Evolutionary conservation across 352 stramenopile species (phyloP), one percentile per base, ranked within the genome.

Genomic region (Globisporangium polare): DNA sequence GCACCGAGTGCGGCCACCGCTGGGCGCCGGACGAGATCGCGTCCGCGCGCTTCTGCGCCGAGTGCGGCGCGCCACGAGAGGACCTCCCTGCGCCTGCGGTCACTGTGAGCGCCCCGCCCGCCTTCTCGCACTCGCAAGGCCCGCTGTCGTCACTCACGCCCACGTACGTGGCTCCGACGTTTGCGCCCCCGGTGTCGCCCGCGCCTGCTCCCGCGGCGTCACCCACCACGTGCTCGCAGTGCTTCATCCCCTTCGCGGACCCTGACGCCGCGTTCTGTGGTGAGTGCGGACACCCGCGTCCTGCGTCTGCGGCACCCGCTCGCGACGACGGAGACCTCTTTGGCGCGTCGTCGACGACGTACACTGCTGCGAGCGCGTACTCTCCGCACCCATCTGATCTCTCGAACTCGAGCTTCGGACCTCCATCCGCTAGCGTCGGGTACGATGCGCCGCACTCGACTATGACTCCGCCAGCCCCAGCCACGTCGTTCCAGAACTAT

Each of bases 1-100:
- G 85, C 49, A 84, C 75, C 20, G 85, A 94, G 71, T 94, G 85
- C 61, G 85, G 85, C 53, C 83, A 90, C 62, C 74, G 79, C 46
- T 94, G 83, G 83, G 83, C 82, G 45, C 77, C 83, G 3, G 83
- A 91, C 46, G 85, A 94, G 70, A 90, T 92, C 66, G 79, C 77
- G 29, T 85, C 68, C 41, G 80, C 83, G 65, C 80, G 83, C 68
- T 94, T 94, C 67, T 94, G 85, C 66, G 85, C 85, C 54, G 85
- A 94, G 65, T 94, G 85, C 47, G 83, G 85, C 7, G 77, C 83
- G 24, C 79, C 82, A 5, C 81, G 85, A 17, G 83, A 92, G 60
- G 79, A 92, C 35, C 66, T 77, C 24, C 68, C 68, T 3, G 13
- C 66, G 5, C 18, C 29, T 4, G 1, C 65, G 5, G 29, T 7